Conservation (phyloP, 2,329 filamentous ascomycete genomes). For the Chrysosporium keratinophilum region DNA sequence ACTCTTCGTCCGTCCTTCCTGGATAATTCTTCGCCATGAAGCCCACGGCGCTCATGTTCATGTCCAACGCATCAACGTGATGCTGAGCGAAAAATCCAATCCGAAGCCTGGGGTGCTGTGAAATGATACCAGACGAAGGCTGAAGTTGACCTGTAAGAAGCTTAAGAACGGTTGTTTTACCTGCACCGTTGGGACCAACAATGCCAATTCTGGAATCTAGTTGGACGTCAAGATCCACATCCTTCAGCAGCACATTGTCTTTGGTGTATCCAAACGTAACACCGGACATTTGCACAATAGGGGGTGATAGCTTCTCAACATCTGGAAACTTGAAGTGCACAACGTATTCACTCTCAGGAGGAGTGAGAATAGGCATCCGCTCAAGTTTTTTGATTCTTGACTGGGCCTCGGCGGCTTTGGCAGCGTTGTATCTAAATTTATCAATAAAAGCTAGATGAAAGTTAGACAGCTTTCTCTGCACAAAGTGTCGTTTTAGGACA, state of each 20-base stretch:
- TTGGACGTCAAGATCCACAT: constrained; percentile 93
- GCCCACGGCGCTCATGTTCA: constrained; percentile 77
- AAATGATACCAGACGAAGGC: constrained; percentile 70
- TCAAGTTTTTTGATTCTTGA: constrained; percentile 98
- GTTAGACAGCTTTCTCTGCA: not conserved
- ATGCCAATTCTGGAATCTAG: constrained; percentile 97
- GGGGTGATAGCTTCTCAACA: constrained; percentile 92
- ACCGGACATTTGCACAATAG: constrained; percentile 92
- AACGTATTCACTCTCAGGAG: constrained; percentile 86
- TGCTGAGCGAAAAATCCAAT: constrained; percentile 98
- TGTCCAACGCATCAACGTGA: constrained; percentile 89
- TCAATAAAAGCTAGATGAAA: constrained; percentile 68
- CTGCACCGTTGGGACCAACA: constrained; percentile 96
- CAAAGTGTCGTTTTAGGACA: not conserved
- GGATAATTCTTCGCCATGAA: constrained; percentile 94
- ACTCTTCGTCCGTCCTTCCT: constrained; percentile 89
- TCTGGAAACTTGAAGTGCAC: constrained; percentile 97
- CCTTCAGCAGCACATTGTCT: constrained; percentile 67
- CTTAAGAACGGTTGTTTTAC: constrained; percentile 97
- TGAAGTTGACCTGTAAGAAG: constrained; percentile 81
- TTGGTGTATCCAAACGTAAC: constrained; percentile 80
- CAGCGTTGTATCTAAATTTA: constrained; percentile 98
- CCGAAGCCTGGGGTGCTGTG: constrained; percentile 74
- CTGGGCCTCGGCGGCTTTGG: constrained; percentile 95
- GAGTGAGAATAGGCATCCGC: constrained; percentile 82